Evolutionary conservation across 2,329 filamentous ascomycete species (phyloP).

Genomic region (Fusarium globosum): DNA sequence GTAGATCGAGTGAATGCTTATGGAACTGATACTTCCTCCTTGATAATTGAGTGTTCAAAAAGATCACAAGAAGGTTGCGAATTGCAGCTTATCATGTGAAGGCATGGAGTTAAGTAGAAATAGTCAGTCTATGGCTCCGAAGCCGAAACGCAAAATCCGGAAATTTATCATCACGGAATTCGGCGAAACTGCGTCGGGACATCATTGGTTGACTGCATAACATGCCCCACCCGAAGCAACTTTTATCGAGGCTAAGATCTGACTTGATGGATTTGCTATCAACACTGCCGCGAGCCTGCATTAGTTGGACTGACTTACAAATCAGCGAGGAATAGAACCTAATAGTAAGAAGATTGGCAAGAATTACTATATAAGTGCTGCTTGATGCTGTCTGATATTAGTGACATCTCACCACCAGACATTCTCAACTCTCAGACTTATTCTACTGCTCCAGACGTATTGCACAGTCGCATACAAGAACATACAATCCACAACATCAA

Average conservation of each 20-base stretch:
- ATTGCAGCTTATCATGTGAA: not conserved
- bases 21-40: accelerated
- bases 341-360: accelerated
- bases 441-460: too few species aligned
- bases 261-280: not conserved
- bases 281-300: not conserved
- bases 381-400: accelerated
- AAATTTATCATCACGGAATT: not conserved
- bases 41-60: accelerated
- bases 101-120: not conserved
- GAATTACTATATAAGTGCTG: not conserved
- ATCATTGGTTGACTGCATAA: accelerated
- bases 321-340: not conserved
- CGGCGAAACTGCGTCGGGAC: not conserved
- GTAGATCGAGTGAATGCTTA: accelerated
- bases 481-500: not conserved
- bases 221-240: not conserved
- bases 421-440: not conserved
- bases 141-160: not conserved
- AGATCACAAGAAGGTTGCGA: accelerated
- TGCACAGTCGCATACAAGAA: too few species aligned
- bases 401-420: accelerated
- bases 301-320: not conserved
- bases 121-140: not conserved
- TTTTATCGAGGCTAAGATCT: slow-evolving; percentile 5